Conservation (phyloP, 768 basidiomycete genomes). For the Tricholoma hemisulphureum region DNA sequence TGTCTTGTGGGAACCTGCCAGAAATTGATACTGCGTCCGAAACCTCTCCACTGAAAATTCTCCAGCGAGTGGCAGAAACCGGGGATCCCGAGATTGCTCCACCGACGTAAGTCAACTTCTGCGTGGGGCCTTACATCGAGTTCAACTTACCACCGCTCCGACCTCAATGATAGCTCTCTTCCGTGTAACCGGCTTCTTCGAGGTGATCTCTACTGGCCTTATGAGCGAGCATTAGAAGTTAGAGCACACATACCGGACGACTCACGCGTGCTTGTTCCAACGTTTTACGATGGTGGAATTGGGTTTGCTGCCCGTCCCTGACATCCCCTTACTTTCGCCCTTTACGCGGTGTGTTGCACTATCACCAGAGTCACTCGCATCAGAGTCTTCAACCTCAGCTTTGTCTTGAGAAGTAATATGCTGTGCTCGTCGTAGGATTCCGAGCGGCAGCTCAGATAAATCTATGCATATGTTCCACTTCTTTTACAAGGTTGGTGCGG, state of each 20-base stretch:
- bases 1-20: conserved; percentile 57
- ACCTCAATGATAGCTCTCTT: conserved; percentile 68
- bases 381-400: conserved; percentile 20
- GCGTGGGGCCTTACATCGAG: neutral
- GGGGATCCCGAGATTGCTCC: conserved; percentile 82
- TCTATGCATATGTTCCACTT: conserved; percentile 34
- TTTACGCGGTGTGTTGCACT: conserved; percentile 10
- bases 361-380: conserved; percentile 4
- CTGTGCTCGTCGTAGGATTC: conserved; percentile 61
- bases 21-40: conserved; percentile 69
- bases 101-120: conserved; percentile 1
- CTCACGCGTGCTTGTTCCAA: conserved; percentile 84
- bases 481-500: neutral
- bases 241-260: conserved; percentile 13
- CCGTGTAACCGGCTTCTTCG: conserved; percentile 81
- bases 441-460: conserved; percentile 59
- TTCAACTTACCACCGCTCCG: conserved; percentile 52
- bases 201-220: conserved; percentile 80
- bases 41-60: conserved; percentile 65
- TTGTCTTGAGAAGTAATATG: conserved; percentile 46
- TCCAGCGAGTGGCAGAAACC: conserved; percentile 76
- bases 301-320: conserved; percentile 41
- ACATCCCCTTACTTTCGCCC: conserved; percentile 37
- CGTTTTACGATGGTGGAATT: conserved; percentile 57
- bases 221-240: conserved; percentile 2